Evolutionary conservation across 305 asterid genomes (phyloP), one percentile per base, ranked within the genome.

Genomic region (Fraxinus floribunda): DNA sequence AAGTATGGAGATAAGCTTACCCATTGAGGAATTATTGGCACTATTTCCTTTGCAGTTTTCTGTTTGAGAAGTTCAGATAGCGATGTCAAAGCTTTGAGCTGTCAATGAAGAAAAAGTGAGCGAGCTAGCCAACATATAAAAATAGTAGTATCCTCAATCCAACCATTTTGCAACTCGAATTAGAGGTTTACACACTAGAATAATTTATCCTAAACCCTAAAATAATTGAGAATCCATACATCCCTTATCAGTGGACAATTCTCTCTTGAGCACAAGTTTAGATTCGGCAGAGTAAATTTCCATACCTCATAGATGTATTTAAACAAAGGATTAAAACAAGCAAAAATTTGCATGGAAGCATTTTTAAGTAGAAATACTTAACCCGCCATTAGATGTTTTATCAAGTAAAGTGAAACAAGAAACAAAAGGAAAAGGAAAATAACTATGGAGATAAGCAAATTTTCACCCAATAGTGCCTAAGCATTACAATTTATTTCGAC

Each of bases 21-120:
- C 99, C 99, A 96, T 79, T 92, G 97, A 68, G 98, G 98, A 85
- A 93, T 88, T 82, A 92, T 89, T 3, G 85, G 88, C 20, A 86
- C 90, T 72, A 96, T 83, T 86, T 93, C 98, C 88, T 82, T 89
- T 15, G 92, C 89, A 78, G 93, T 82, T 90, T 91, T 96, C 87
- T 90, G 90, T 82, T 90, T 88, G 87, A 94, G 85, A 79, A 91
- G 91, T 87, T 90, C 92, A 74, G 97, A 92, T 84, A 96, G 93
- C 34, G 98, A 84, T 46, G 92, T 74, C 90, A 96, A 86, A 78
- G 99, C 99, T 90, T 94, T 96, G 81, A 93, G 95, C 99, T 96
- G 98, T 78, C 64, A 84, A 82, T 83, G 83, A 84, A 60, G 41
- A 30, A 77, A 84, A 77, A 52, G 82, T 82, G 30, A 86, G 86